Base-by-base conservation (phyloP, 441 rosid species). In the Jatropha multifida region DNA sequence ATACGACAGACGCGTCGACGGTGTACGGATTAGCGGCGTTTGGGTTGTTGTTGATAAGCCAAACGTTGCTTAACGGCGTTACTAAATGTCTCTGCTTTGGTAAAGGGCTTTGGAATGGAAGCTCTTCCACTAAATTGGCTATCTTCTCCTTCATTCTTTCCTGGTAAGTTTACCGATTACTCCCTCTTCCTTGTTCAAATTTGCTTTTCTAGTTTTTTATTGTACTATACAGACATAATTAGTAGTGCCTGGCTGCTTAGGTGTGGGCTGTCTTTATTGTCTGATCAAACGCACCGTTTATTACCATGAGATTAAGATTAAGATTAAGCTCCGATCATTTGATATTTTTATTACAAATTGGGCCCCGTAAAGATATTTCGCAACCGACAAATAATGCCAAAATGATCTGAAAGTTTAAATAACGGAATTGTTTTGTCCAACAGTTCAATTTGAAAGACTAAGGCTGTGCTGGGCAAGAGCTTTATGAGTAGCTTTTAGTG, bases 1-100 rank as follows among this genome's bases (percentile, higher is more conserved):
- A 95, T 83, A 84, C 81, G 9, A 79, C 94, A 48, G 94, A 85
- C 49, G 98, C 99, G 9, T 81, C 98, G 69, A 89, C 97, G 75
- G 88, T 88, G 80, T 95, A 93, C 82, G 98, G 99, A 46, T 68
- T 95, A 74, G 72, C 87, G 75, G 98, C 98, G 61, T 93, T 93
- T 73, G 96, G 88, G 60, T 76, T 93, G 80, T 75, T 95, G 56
- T 81, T 93, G 59, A 71, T 93, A 0, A 95, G 98, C 82, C 99
- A 95, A 48, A 17, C 71, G 72, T 81, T 90, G 77, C 71, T 95
- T 67, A 88, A 87, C 86, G 93, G 85, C 82, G 94, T 92, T 61
- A 92, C 99, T 2, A 83, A 84, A 78, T 95, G 99, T 81, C 96
- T 93, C 79, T 95, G 98, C 69, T 92, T 82, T 52, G 96, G 98